phyloP scores from a whole-genome alignment of 331 rosid genomes.

The Malus hybrid region DNA sequence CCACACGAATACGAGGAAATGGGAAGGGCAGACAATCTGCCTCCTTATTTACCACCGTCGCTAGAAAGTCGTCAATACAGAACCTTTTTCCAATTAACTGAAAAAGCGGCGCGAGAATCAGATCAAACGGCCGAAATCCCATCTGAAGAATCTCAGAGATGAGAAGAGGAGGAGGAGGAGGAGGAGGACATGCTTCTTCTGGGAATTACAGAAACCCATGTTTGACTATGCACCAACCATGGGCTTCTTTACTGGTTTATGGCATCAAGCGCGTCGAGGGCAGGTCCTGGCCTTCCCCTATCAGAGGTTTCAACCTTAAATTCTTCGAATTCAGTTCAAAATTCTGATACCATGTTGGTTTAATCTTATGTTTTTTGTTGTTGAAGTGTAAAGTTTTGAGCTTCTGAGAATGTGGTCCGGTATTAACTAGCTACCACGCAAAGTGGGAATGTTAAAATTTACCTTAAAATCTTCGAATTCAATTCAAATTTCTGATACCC shows the following conservation, averaged over 20 bases:
- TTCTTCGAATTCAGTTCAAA: background rate
- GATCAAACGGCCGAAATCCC: background rate
- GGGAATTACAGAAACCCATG: conserved; percentile 77
- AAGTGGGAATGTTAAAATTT: background rate
- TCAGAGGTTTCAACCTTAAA: conserved; percentile 41
- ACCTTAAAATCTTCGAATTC: background rate
- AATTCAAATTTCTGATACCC: background rate
- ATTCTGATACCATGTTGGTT: background rate
- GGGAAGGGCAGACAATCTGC: too few species aligned
- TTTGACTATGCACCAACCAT: conserved; percentile 90
- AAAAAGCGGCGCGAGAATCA: background rate
- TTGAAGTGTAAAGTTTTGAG: background rate
- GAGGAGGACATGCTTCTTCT: background rate
- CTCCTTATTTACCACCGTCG: too few species aligned
- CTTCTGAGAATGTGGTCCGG: background rate
- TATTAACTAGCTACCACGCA: background rate
- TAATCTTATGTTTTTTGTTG: background rate
- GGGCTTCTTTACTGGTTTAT: conserved; percentile 90
- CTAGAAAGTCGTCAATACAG: too few species aligned
- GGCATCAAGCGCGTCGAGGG: conserved; percentile 96
- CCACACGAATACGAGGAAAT: too few species aligned
- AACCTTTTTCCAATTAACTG: too few species aligned
- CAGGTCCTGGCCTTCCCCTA: conserved; percentile 86
- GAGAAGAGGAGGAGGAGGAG: conserved; percentile 26
- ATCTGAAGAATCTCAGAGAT: background rate